phyloP scores from a whole-genome alignment of 371 early-diverging fungal genomes.

The Rhizopus delemar region DNA sequence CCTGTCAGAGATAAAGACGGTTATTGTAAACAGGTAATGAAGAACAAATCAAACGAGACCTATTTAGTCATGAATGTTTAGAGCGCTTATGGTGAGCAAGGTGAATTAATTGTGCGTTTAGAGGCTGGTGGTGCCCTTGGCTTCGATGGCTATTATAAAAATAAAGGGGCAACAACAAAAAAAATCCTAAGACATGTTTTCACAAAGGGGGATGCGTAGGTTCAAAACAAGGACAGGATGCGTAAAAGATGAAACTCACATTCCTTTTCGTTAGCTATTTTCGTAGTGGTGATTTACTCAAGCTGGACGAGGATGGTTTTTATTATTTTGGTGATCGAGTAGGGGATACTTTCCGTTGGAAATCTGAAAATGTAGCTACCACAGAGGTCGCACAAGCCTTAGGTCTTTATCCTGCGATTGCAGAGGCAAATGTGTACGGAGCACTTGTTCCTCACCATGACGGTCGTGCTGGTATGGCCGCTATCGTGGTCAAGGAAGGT shows the following conservation, averaged over 20 bases:
- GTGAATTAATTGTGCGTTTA: constrained; percentile 52
- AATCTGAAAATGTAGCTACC: constrained; percentile 70
- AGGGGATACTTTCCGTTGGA: constrained; percentile 81
- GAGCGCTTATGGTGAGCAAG: constrained; percentile 45
- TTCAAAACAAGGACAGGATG: too few species aligned
- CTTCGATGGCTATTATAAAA: constrained; percentile 48
- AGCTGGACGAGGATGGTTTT: constrained; percentile 54
- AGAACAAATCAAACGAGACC: background rate
- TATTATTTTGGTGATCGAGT: constrained; percentile 75
- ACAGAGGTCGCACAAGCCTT: constrained; percentile 66
- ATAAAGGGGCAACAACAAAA: constrained; percentile 46
- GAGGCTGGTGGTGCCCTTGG: constrained; percentile 20
- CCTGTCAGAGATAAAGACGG: constrained; percentile 46
- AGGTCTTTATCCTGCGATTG: constrained; percentile 56
- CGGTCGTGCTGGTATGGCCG: constrained; percentile 78
- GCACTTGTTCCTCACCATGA: constrained; percentile 51
- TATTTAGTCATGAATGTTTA: background rate
- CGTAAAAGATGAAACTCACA: background rate
- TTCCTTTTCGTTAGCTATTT: constrained; percentile 44
- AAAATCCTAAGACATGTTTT: constrained; percentile 46
- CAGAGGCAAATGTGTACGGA: constrained; percentile 70
- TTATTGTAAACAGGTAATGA: constrained; percentile 40
- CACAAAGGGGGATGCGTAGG: constrained; percentile 32
- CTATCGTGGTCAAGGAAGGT: constrained; percentile 41
- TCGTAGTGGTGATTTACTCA: constrained; percentile 70